Conservation (phyloP, 2,329 filamentous ascomycete genomes). For the Fusarium guadeloupense region DNA sequence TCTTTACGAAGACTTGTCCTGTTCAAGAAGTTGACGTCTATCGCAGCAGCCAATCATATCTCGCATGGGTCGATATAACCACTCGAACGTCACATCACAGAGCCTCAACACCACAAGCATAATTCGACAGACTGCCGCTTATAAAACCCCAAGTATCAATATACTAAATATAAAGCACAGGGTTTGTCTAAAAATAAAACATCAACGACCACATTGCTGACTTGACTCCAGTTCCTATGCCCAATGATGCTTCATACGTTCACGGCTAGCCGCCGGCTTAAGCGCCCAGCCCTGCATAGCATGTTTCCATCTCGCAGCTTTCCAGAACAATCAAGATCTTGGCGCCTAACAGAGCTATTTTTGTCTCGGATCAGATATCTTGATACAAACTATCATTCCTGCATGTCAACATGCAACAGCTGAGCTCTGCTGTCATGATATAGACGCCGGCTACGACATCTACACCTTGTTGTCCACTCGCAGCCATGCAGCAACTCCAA, state of each 20-base stretch:
- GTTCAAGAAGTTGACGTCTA: background rate
- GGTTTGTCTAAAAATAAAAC: constrained; percentile 30
- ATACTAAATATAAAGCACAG: constrained; percentile 15
- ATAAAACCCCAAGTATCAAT: background rate
- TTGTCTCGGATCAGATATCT: constrained; percentile 25
- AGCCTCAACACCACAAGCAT: constrained; percentile 42
- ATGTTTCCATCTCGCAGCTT: constrained; percentile 20
- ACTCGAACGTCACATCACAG: constrained; percentile 23
- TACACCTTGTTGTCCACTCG: constrained; percentile 5
- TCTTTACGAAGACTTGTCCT: background rate
- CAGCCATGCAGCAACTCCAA: constrained; percentile 17
- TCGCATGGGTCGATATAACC: background rate
- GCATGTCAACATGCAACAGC: constrained; percentile 4
- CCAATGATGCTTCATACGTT: constrained; percentile 22
- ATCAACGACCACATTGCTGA: background rate
- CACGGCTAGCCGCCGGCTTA: constrained; percentile 40
- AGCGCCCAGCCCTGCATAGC: constrained; percentile 36
- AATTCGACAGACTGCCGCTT: background rate
- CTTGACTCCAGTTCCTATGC: constrained; percentile 11
- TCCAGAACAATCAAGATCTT: constrained; percentile 29
- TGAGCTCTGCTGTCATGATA: constrained; percentile 11
- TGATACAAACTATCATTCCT: constrained; percentile 20
- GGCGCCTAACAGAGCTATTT: constrained; percentile 24
- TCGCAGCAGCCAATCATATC: constrained; percentile 30
- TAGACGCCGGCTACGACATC: constrained; percentile 28